Evolutionary conservation across 225 moss, liverwort and hornwort species (phyloP).

Genomic region (Bryoerythrophyllum caledonicum): DNA sequence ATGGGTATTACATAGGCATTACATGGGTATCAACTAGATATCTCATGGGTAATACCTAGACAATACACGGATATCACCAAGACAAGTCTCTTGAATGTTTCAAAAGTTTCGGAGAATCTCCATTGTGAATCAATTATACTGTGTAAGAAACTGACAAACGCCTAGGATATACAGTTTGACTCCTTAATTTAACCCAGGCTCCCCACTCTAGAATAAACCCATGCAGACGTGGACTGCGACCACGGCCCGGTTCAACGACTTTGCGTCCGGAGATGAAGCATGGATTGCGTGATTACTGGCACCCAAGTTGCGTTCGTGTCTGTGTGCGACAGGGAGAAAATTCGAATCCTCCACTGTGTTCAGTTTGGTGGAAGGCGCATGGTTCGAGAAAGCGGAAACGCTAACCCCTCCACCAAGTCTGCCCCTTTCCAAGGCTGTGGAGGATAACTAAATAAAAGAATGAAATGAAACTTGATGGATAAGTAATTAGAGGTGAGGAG

Average conservation of each 20-base stretch:
- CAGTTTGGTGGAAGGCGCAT: neutral
- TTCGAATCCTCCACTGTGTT: neutral
- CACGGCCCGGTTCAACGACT: conserved; percentile 3
- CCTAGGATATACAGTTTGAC: neutral
- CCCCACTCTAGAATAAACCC: too few relatives aligned
- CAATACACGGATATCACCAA: too few relatives aligned
- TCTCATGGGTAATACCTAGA: too few relatives aligned
- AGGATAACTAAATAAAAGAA: too few relatives aligned
- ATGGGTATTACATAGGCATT: too few relatives aligned
- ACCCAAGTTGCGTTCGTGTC: neutral
- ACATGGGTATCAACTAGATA: too few relatives aligned
- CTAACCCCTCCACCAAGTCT: conserved; percentile 19
- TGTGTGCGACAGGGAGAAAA: conserved; percentile 14
- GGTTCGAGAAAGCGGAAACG: conserved; percentile 12
- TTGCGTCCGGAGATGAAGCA: neutral
- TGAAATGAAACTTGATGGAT: neutral
- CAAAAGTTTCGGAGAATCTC: too few relatives aligned
- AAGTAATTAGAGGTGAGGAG: neutral
- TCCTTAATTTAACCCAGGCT: neutral
- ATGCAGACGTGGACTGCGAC: too few relatives aligned
- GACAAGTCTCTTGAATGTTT: too few relatives aligned
- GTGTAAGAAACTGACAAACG: too few relatives aligned
- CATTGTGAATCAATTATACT: too few relatives aligned
- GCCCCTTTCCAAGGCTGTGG: neutral
- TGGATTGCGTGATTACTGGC: conserved; percentile 20